Evolutionary conservation across 345 rosid genomes (phyloP).

Genomic region (Ceriops decandra): DNA sequence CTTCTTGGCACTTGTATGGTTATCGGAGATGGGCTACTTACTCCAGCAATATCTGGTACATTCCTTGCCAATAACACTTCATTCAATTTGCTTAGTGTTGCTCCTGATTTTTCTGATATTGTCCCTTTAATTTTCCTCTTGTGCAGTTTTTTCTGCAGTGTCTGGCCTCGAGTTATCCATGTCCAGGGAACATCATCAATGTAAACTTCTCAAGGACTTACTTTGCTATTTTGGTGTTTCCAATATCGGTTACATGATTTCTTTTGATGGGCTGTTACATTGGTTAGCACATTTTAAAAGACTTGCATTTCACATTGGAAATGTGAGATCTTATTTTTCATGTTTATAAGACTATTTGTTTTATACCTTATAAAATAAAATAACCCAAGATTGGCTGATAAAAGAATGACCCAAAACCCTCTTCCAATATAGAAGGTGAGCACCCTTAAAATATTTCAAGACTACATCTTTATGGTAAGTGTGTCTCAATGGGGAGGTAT

Average conservation of each 20-base stretch:
- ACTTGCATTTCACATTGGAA: too few relatives aligned
- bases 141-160: conserved; percentile 88
- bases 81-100: not conserved
- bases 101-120: not conserved
- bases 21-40: conserved; percentile 94
- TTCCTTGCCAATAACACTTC: not conserved
- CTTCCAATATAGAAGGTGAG: too few relatives aligned
- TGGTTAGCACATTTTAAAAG: too few relatives aligned
- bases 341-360: too few relatives aligned
- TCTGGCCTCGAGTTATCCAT: conserved; percentile 94
- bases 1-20: conserved; percentile 99
- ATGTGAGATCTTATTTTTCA: too few relatives aligned
- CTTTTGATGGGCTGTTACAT: too few relatives aligned
- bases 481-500: not conserved
- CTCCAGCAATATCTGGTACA: conserved; percentile 96
- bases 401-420: too few relatives aligned
- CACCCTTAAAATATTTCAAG: too few relatives aligned
- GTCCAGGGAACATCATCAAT: conserved; percentile 85
- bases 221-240: not conserved
- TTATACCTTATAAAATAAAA: too few relatives aligned
- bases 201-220: conserved; percentile 43
- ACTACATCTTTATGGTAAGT: too few relatives aligned
- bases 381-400: too few relatives aligned
- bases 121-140: conserved; percentile 6
- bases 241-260: too few relatives aligned